A percentile compares a stretch with the other conserved stretches of the same genome.
phyloP scores from a whole-genome alignment of 2,329 filamentous ascomycete genomes.

The Beauveria asiatica region DNA sequence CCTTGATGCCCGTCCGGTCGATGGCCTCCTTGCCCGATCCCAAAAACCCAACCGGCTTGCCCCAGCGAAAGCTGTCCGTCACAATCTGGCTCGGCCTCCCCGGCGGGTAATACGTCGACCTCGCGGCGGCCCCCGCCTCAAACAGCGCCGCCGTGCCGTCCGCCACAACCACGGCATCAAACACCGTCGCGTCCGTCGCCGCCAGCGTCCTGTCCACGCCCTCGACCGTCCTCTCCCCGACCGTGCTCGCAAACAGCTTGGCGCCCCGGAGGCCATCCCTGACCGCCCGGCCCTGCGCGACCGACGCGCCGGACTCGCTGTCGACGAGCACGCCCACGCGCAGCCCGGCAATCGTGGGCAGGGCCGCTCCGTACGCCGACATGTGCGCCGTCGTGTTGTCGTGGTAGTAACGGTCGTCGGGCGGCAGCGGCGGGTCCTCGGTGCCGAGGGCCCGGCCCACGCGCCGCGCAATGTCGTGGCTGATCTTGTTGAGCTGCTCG shows the following conservation, averaged over 20 bases:
- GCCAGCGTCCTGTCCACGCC: slow-evolving; percentile 58
- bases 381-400: slow-evolving; percentile 55
- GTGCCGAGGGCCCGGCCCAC: slow-evolving; percentile 56
- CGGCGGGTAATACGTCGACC: slow-evolving; percentile 52
- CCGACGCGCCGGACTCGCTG: slow-evolving; percentile 30
- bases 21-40: slow-evolving; percentile 35
- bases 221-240: slow-evolving; percentile 47
- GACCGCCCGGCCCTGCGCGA: slow-evolving; percentile 42
- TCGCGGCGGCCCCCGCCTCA: slow-evolving; percentile 19
- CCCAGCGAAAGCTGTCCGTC: slow-evolving; percentile 55
- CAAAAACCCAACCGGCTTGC: slow-evolving; percentile 58
- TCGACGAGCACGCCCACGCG: slow-evolving; percentile 55
- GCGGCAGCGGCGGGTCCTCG: slow-evolving; percentile 43
- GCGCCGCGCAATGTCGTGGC: slow-evolving; percentile 56
- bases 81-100: slow-evolving; percentile 57
- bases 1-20: slow-evolving; percentile 34
- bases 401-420: slow-evolving; percentile 59
- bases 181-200: slow-evolving; percentile 51
- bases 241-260: slow-evolving; percentile 49
- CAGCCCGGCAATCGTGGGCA: slow-evolving; percentile 53
- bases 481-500: slow-evolving; percentile 58
- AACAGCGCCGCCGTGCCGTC: slow-evolving; percentile 48
- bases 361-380: slow-evolving; percentile 47
- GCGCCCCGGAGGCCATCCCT: slow-evolving; percentile 37
- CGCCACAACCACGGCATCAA: slow-evolving; percentile 54